These are phyloP conservation scores for Metarhizium guizhouense DNA, from an alignment of 2,329 filamentous ascomycete species.

Conservation along the genomic window DNA sequence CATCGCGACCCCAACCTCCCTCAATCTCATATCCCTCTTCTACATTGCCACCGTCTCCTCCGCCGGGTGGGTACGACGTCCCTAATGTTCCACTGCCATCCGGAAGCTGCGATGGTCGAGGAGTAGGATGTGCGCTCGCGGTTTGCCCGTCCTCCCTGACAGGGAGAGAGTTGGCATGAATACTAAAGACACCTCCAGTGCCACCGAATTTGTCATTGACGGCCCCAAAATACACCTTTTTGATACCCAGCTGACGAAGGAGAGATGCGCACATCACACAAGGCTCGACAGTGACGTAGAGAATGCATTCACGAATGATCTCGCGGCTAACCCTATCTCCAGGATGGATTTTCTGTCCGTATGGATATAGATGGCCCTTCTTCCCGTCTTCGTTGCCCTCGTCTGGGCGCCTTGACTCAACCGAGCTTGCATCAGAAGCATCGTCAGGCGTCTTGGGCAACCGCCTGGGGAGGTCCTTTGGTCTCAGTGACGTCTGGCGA, in stretches of 20 bases:
- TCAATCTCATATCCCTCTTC: slow-evolving; percentile 75
- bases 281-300: slow-evolving; percentile 97
- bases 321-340: slow-evolving; percentile 51
- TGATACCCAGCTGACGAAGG: slow-evolving; percentile 78
- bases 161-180: slow-evolving; percentile 57
- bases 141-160: slow-evolving; percentile 26
- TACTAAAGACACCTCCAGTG: slow-evolving; percentile 83
- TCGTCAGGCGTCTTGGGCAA: slow-evolving; percentile 8
- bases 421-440: slow-evolving; percentile 15
- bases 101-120: slow-evolving; percentile 25
- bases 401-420: slow-evolving; percentile 20
- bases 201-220: slow-evolving; percentile 96
- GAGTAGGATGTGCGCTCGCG: slow-evolving; percentile 30
- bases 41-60: slow-evolving; percentile 56
- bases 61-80: slow-evolving; percentile 26
- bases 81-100: slow-evolving; percentile 27
- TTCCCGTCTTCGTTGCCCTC: slow-evolving; percentile 43
- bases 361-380: slow-evolving; percentile 50
- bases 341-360: slow-evolving; percentile 50
- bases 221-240: slow-evolving; percentile 89
- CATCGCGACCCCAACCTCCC: slow-evolving; percentile 81
- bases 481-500: slow-evolving; percentile 22
- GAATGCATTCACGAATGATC: slow-evolving; percentile 60
- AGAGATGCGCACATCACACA: slow-evolving; percentile 98
- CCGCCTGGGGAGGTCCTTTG: slow-evolving; percentile 18